Evolutionary conservation across 148 eudicot species (phyloP), one percentile per base, ranked within the genome.

Genomic region (Spergularia bocconei): DNA sequence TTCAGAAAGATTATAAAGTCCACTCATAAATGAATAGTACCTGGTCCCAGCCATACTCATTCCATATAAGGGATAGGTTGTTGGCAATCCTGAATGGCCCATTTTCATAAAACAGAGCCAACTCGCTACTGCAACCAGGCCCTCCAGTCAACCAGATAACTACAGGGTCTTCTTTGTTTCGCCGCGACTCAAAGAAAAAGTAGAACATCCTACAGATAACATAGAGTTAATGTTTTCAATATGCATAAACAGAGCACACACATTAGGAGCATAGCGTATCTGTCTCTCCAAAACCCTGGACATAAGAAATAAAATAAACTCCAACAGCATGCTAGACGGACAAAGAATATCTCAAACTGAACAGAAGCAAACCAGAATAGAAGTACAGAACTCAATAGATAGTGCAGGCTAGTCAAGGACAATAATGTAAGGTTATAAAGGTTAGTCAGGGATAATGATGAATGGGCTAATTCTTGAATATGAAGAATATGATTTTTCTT

Each of bases 141-240:
- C 98, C 97, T 74, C 98, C 96, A 71, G 92, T 89, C 81, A 93
- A 74, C 98, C 98, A 93, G 86, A 93, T 93, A 41, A 91, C 98
- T 82, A 93, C 91, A 65, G 98, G 98, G 68, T 89, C 89, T 14
- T 84, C 74, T 70, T 84, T 84, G 85, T 84, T 86, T 85, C 74
- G 84, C 41, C 96, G 91, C 69, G 98, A 93, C 79, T 93, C 92
- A 74, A 93, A 93, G 89, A 88, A 93, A 70, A 93, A 93, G 85
- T 93, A 91, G 83, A 91, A 91, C 97, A 91, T 86, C 91, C 97
- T 91, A 80, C 77, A 50, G 3, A 47, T 54, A 78, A 72, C 12
- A 56, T 70, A 60, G 79, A 7, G 51, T 4, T 16, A 41, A n/a
- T n/a, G 17, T 58, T 19, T n/a, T 7, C 11, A 58, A 20, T 21